Evolutionary conservation across 352 stramenopile genomes (phyloP), one percentile per base, ranked within the genome.

Genomic region (Saprolegnia parasitica): DNA sequence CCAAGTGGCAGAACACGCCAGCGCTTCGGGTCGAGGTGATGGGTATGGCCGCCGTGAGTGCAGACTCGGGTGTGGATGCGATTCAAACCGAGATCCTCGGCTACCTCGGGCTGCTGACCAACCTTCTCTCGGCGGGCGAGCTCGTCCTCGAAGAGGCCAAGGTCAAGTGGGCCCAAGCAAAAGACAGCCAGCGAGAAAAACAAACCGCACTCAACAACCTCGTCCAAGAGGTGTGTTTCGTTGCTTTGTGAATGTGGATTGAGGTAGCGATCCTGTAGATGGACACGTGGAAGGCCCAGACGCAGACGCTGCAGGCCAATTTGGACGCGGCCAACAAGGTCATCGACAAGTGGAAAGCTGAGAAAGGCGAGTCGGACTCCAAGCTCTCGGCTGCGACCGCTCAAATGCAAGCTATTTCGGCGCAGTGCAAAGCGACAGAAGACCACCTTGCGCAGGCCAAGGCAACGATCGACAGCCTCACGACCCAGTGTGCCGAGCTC

Each of bases 141-240:
- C 46, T 91, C n/a, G 75, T 93, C 0, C 55, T 88, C 6, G 82
- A 91, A 24, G 83, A 92, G 57, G 83, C 86, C 23, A 80, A 81
- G n/a, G 58, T 78, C 20, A 78, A 78, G n/a, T 92, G 84, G 78
- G 81, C 92, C 20, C 83, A 81, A 40, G 83, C 83, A 0, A 95
- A 91, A 62, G 77, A 84, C 54, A 80, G 74, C 3, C 83, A 95
- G 46, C 80, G 81, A 37, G 84, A 91, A 63, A 95, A 92, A 62
- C 83, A 92, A 56, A 82, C 88, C 56, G 82, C 91, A 35, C 64
- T 92, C 18, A 82, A 80, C 10, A 86, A 89, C n/a, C 76, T 89
- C 5, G 76, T 87, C 20, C 80, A 87, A 46, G 63, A 61, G 26
- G 2, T 57, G 18, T 21, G n/a, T 21, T 55, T 11, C 3, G 42